Conservation (phyloP, 225 moss, liverwort and hornwort species). For the Bryum argenteum region DNA sequence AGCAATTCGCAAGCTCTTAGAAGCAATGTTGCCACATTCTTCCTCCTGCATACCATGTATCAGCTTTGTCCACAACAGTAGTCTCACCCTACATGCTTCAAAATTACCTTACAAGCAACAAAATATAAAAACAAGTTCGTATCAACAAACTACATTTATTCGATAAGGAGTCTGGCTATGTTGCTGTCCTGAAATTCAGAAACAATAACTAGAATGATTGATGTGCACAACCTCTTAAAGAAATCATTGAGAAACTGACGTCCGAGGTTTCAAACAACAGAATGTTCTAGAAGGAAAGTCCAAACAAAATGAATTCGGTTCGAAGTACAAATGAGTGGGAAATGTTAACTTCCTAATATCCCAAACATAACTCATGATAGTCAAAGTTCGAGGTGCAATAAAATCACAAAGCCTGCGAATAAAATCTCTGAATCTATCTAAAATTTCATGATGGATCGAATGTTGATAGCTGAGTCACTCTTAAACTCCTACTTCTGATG, state of each 20-base stretch:
- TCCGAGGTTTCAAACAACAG: constrained; percentile 11
- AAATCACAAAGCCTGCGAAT: neutral
- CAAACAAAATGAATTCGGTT: neutral
- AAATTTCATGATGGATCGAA: too few species aligned
- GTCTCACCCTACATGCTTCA: neutral
- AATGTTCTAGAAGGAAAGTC: neutral
- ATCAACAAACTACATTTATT: neutral
- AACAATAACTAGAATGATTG: neutral
- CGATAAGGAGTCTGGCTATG: neutral
- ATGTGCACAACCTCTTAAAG: too few species aligned
- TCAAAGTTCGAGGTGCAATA: neutral
- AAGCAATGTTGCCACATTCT: constrained; percentile 82
- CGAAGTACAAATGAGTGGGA: neutral
- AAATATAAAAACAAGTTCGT: neutral
- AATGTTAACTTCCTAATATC: neutral
- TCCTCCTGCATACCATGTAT: constrained; percentile 62
- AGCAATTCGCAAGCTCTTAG: constrained; percentile 74
- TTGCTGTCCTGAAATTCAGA: constrained; percentile 4
- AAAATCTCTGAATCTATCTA: too few species aligned
- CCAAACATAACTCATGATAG: neutral
- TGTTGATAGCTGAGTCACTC: too few species aligned
- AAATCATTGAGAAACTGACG: neutral
- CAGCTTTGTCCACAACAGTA: neutral
- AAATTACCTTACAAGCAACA: constrained; percentile 4
- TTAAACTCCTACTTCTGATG: too few species aligned